Percentiles rank a stretch among this genome's conserved stretches.
phyloP scores from a whole-genome alignment of 164 flowering plant species.

The Macadamia tetraphylla region DNA sequence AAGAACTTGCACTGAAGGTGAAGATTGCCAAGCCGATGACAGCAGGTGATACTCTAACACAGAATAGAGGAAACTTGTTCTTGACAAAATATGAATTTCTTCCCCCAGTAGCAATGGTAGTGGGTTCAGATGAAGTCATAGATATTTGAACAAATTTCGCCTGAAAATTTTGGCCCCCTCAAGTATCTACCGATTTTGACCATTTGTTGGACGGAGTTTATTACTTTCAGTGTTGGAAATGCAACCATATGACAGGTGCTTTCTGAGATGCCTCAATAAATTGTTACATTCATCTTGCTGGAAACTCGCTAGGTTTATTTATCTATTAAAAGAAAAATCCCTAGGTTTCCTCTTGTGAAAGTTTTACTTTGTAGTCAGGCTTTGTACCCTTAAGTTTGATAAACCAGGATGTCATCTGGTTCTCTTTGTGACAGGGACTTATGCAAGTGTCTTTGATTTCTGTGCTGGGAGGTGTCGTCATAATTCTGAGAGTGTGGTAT shows the following conservation, averaged over 20 bases:
- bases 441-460: constrained; percentile 73
- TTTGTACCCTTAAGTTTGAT: neutral
- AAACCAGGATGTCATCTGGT: neutral
- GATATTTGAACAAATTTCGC: too few relatives aligned
- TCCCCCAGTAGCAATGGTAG: neutral
- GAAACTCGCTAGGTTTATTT: too few relatives aligned
- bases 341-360: neutral
- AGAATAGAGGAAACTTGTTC: neutral
- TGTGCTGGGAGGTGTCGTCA: constrained; percentile 97
- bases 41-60: constrained; percentile 48
- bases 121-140: neutral
- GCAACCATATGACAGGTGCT: too few relatives aligned
- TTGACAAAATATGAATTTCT: neutral
- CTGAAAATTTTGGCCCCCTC: too few relatives aligned
- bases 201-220: neutral
- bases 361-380: neutral
- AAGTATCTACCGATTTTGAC: neutral
- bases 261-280: too few relatives aligned
- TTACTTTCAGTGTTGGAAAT: too few relatives aligned
- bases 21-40: constrained; percentile 78
- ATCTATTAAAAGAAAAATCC: neutral
- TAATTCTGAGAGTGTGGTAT: constrained; percentile 95
- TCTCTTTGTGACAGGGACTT: constrained; percentile 54
- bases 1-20: constrained; percentile 52
- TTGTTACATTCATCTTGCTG: too few relatives aligned